Evolutionary conservation across 148 eudicot genomes (phyloP).

Genomic region (Dysphania ambrosioides): DNA sequence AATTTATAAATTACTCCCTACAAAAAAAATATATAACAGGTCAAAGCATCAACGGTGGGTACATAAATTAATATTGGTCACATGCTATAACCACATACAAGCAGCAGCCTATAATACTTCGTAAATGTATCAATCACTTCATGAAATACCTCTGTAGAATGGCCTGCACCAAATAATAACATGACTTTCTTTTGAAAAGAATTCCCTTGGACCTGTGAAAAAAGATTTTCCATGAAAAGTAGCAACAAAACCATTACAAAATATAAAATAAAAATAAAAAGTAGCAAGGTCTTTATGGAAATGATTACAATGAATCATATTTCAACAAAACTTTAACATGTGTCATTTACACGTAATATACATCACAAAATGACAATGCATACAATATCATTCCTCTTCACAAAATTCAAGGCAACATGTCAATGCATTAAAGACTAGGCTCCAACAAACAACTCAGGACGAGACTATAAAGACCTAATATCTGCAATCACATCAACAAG

Average conservation of each 20-base stretch:
- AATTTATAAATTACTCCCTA: not conserved
- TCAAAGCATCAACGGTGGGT: not conserved
- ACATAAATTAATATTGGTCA: not conserved
- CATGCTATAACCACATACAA: not conserved
- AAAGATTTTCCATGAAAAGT: slow-evolving; percentile 2
- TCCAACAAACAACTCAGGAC: slow-evolving; percentile 4
- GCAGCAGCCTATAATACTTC: too few relatives aligned
- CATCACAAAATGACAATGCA: not conserved
- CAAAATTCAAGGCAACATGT: not conserved
- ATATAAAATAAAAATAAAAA: too few relatives aligned
- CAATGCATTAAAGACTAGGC: not conserved
- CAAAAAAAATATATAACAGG: not conserved
- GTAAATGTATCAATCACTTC: slow-evolving; percentile 8
- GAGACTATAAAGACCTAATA: not conserved
- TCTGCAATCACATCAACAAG: not conserved
- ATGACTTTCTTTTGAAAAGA: slow-evolving; percentile 94
- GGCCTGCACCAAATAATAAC: slow-evolving; percentile 75
- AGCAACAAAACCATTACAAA: not conserved
- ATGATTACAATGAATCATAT: not conserved
- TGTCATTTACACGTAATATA: not conserved
- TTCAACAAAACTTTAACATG: not conserved
- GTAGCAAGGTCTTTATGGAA: not conserved
- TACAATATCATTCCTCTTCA: not conserved
- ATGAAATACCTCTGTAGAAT: slow-evolving; percentile 60
- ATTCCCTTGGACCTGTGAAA: slow-evolving; percentile 76